Evolutionary conservation across 148 eudicot species (phyloP).

Genomic region (Rhododendron vialii): DNA sequence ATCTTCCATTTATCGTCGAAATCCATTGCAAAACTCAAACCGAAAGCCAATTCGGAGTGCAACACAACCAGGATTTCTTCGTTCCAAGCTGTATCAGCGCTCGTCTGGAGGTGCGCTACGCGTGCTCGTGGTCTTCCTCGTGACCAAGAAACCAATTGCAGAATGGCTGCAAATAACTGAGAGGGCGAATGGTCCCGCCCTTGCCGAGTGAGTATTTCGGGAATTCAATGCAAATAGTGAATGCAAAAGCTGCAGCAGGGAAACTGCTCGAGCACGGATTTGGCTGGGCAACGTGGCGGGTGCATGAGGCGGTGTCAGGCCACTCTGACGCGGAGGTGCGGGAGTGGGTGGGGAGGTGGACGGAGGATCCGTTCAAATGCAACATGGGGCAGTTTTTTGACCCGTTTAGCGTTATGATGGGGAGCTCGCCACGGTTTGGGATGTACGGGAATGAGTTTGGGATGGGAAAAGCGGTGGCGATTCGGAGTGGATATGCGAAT

Average conservation of each 20-base stretch:
- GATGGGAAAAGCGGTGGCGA: not conserved
- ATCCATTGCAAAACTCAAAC: too few relatives aligned
- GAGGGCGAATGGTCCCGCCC: not conserved
- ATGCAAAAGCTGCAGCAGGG: not conserved
- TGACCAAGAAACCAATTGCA: not conserved
- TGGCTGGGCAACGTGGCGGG: not conserved
- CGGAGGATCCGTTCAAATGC: not conserved
- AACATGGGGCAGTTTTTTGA: not conserved
- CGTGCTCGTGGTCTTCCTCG: not conserved
- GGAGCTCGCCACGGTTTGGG: not conserved
- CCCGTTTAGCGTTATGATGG: not conserved
- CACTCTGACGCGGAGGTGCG: not conserved
- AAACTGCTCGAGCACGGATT: not conserved
- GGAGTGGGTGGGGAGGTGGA: not conserved
- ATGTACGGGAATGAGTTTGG: not conserved
- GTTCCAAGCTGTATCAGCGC: not conserved
- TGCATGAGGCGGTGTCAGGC: not conserved
- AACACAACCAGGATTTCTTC: too few relatives aligned
- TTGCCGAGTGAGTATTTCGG: not conserved
- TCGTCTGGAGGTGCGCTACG: not conserved
- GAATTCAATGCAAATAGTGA: not conserved
- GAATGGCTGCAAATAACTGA: not conserved
- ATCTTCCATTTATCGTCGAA: too few relatives aligned
- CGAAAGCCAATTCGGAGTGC: too few relatives aligned
- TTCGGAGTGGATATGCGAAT: not conserved